Evolutionary conservation across 257 asterid species (phyloP), one percentile per base, ranked within the genome.

Genomic region (Rauvolfia tetraphylla): DNA sequence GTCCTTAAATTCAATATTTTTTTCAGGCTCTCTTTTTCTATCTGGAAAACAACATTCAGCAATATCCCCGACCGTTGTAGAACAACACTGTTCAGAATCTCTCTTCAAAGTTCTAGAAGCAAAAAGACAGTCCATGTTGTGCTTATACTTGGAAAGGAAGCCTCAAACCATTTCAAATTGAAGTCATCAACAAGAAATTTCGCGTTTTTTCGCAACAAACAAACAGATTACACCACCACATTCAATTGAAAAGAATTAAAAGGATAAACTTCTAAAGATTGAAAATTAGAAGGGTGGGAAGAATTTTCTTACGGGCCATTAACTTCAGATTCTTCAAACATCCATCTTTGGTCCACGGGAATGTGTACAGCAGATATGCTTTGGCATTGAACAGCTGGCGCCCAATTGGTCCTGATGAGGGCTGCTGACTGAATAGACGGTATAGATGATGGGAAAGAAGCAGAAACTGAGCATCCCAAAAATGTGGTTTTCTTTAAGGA

Each of bases 311-410:
- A 92, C 97, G 96, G 96, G 72, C 98, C 98, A 54, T 81, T 68
- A 69, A 92, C 65, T 56, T 81, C 87, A 46, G 87, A 76, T 29
- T 87, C 88, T 68, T 92, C 97, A 71, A 93, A 93, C 97, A 93
- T 92, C 97, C 97, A 93, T 68, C 86, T 87, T 78, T 93, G 98
- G 2, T 83, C 92, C 17, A 86, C 62, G 29, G 97, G 97, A 5
- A 92, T 72, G 68, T 75, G 58, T 27, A 86, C 85, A 15, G 88
- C 34, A 51, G 85, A 83, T 72, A 86, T 89, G 8, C 84, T 93
- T 79, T 89, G 88, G 85, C 94, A 92, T 68, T 77, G 80, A 72
- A 93, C 86, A 78, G 75, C 85, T 53, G 74, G 75, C 48, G 80
- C 75, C 65, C 80, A 74, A 65, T 27, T 80, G 44, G 78, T 71